Conservation (phyloP, 192 early-diverging fungal genomes). For the Podila verticillata region DNA sequence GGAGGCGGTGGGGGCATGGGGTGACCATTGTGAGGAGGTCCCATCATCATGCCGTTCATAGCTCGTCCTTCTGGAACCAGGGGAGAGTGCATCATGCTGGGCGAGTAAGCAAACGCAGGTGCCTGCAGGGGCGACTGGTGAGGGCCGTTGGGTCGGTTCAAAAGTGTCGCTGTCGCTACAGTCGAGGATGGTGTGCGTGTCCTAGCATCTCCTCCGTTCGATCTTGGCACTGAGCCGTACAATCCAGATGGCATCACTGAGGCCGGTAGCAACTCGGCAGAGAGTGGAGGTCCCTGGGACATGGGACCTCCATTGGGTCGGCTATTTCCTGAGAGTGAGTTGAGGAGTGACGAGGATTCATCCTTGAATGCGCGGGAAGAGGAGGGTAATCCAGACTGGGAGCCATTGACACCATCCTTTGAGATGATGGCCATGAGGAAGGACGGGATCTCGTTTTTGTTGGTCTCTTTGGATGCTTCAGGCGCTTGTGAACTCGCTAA, state of each 20-base stretch:
- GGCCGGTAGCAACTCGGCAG: slow-evolving; percentile 41
- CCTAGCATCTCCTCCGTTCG: slow-evolving; percentile 1
- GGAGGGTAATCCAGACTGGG: not conserved
- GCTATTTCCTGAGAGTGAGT: slow-evolving; percentile 21
- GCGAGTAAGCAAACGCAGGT: slow-evolving; percentile 36
- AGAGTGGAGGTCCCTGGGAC: slow-evolving; percentile 25
- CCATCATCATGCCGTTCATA: slow-evolving; percentile 18
- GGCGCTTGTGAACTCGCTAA: not conserved
- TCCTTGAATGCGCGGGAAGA: not conserved
- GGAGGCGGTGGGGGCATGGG: slow-evolving; percentile 19
- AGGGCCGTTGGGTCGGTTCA: slow-evolving; percentile 26
- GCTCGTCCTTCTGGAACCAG: slow-evolving; percentile 10
- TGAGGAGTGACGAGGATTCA: slow-evolving; percentile 12
- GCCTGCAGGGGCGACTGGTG: slow-evolving; percentile 37
- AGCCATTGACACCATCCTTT: slow-evolving; percentile 10
- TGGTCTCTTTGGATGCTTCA: not conserved
- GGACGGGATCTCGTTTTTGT: slow-evolving; percentile 27
- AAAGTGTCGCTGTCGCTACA: slow-evolving; percentile 7
- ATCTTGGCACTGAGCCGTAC: slow-evolving; percentile 21
- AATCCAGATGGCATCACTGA: slow-evolving; percentile 47
- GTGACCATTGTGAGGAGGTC: slow-evolving; percentile 16
- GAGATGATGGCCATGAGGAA: slow-evolving; percentile 38
- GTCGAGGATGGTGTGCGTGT: slow-evolving; percentile 5
- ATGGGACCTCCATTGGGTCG: slow-evolving; percentile 4
- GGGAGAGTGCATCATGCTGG: slow-evolving; percentile 48